Conservation (phyloP, 192 early-diverging fungal genomes). For the Rhizophagus clarus region DNA sequence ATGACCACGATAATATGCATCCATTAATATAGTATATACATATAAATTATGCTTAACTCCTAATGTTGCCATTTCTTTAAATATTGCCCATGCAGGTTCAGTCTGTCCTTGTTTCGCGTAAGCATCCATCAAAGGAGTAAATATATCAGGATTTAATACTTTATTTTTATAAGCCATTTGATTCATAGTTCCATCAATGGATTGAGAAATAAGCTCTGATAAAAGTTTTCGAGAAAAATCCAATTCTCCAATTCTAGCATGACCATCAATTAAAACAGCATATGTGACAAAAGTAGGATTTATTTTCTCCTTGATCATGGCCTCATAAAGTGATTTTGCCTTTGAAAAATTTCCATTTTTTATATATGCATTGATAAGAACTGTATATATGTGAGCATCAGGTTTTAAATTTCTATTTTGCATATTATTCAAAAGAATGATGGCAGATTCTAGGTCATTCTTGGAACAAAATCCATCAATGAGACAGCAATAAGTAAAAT, state of each 20-base stretch:
- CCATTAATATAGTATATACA: conserved; percentile 52
- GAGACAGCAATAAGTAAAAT: conserved; percentile 49
- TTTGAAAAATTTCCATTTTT: conserved; percentile 35
- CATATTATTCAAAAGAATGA: conserved; percentile 47
- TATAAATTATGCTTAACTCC: conserved; percentile 37
- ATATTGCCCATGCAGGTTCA: conserved; percentile 39
- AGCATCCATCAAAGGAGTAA: conserved; percentile 48
- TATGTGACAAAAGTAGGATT: conserved; percentile 49
- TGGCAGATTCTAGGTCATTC: conserved; percentile 40
- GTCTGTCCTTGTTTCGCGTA: conserved; percentile 40
- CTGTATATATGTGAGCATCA: conserved; percentile 47
- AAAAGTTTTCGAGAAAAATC: conserved; percentile 20
- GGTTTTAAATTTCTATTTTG: conserved; percentile 40
- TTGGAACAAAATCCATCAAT: conserved; percentile 46
- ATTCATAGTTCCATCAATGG: neutral
- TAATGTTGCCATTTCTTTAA: conserved; percentile 43
- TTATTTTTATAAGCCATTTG: neutral
- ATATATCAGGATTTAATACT: conserved; percentile 35
- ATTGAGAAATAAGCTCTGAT: conserved; percentile 14
- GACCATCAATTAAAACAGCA: conserved; percentile 47
- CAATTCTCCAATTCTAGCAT: conserved; percentile 38
- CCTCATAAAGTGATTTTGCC: conserved; percentile 44
- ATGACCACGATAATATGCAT: conserved; percentile 41
- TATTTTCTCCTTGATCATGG: conserved; percentile 44
- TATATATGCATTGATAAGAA: conserved; percentile 54